Conservation (phyloP, 257 asterid species). For the Solanum gandarillasii region DNA sequence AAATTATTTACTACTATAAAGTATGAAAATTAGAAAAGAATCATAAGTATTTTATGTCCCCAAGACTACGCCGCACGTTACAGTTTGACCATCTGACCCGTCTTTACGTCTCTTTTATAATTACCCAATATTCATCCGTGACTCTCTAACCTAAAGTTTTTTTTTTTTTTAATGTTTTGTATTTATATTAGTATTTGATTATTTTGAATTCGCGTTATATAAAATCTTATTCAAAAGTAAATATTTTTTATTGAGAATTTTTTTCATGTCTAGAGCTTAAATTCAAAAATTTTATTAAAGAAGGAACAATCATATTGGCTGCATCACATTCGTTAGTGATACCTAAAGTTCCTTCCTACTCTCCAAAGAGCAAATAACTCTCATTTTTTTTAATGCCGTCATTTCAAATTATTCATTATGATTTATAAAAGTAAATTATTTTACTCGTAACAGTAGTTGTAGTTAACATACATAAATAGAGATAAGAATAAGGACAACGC, state of each 20-base stretch:
- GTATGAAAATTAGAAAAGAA: neutral
- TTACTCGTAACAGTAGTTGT: no score
- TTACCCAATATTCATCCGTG: slow-evolving; percentile 9
- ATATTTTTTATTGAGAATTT: no score
- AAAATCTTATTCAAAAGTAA: rapidly evolving
- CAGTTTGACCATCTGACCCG: slow-evolving; percentile 13
- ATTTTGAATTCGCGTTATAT: rapidly evolving
- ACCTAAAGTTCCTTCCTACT: neutral
- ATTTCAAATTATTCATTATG: no score
- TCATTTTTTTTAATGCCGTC: neutral
- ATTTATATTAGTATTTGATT: no score
- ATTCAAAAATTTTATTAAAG: rapidly evolving
- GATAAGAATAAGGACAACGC: rapidly evolving
- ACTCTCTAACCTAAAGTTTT: neutral
- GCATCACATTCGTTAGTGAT: neutral
- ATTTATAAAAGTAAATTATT: no score
- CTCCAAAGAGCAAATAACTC: neutral
- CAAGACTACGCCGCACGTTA: slow-evolving; percentile 3
- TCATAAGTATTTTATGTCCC: neutral
- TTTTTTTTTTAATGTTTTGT: no score
- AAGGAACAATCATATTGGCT: rapidly evolving
- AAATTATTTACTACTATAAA: neutral
- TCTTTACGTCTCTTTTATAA: slow-evolving; percentile 5
- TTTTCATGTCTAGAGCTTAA: rapidly evolving
- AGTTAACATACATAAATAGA: neutral